These are phyloP conservation scores for Cucurbita maxima DNA, from an alignment of 306 rosid genomes.

Conservation along the genomic window DNA sequence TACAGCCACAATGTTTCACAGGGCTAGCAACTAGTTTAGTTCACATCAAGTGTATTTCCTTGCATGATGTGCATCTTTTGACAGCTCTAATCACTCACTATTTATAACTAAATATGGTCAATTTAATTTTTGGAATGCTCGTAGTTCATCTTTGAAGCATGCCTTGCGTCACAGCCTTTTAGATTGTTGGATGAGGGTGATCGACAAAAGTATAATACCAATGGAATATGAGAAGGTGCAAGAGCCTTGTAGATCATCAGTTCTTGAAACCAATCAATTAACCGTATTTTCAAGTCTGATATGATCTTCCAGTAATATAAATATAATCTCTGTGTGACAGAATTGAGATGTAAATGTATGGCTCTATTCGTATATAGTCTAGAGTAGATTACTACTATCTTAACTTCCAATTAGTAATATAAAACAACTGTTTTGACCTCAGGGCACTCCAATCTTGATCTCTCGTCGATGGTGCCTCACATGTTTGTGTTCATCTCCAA, in stretches of 20 bases:
- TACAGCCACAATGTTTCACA: neutral
- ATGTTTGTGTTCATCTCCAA: conserved; percentile 47
- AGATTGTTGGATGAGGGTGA: neutral
- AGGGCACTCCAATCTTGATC: conserved; percentile 29
- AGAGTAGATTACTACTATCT: neutral
- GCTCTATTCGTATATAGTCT: neutral
- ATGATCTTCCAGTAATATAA: neutral
- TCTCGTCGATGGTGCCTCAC: conserved; percentile 62
- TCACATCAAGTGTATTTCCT: neutral
- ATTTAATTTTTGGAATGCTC: neutral
- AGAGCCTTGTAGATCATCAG: neutral
- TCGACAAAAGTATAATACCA: neutral
- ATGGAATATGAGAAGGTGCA: neutral
- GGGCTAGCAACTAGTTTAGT: neutral
- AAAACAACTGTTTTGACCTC: neutral
- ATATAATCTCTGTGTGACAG: neutral
- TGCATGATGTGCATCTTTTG: neutral
- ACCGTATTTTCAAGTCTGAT: neutral
- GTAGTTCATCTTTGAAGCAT: neutral
- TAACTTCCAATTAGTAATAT: neutral
- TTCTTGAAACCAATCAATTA: neutral
- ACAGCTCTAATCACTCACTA: neutral
- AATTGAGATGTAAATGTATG: neutral
- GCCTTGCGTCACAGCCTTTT: neutral
- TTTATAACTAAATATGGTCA: neutral